Base-by-base conservation (phyloP, 2,329 filamentous ascomycete genomes). In the Diaporthe nobilis region DNA sequence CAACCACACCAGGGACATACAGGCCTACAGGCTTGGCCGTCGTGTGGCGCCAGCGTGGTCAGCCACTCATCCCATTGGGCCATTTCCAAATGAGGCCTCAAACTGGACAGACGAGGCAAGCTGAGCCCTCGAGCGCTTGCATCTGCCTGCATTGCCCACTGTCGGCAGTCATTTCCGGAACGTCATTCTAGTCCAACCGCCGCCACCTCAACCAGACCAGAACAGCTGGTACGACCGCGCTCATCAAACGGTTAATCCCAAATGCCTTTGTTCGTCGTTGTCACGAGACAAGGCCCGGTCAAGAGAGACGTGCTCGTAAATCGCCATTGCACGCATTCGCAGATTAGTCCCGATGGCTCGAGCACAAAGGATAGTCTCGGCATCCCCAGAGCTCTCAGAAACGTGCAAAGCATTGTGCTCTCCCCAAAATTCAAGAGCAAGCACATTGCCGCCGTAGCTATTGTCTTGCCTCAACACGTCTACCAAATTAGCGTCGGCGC, bases 1-100 rank as follows among this genome's bases (percentile, higher is more conserved):
- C 42, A 68, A 60, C 60, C 53, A 72, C 60, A 73, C 61, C 61
- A 49, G 57, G 55, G 71, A 70, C 49, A 47, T 47, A 49, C 53
- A 61, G 13, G 51, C 71, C 47, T 13, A 28, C 22, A 22, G 22
- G 22, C 49, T 55, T 49, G 61, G 60, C 58, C 47, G 34, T 73
- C 31, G 39, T 71, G 72, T 47, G 57, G 57, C 34, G 58, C 42
- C 17, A 42, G 60, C 37, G 25, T 58, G 74, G 17, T 42, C 71
- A 73, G 71, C 71, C 61, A 68, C 74, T n/a, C 49, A 4, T 70
- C n/a, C 72, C 25, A 70, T 63, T 70, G 74, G 71, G 25, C 60
- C 42, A 67, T 25, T 37, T 31, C 61, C 15, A 75, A 55, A 73
- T 75, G 70, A 75, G 74, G 70, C 58, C 73, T 60, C 73, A 49